phyloP scores from a whole-genome alignment of 306 rosid species.

The Prunus mongolica region DNA sequence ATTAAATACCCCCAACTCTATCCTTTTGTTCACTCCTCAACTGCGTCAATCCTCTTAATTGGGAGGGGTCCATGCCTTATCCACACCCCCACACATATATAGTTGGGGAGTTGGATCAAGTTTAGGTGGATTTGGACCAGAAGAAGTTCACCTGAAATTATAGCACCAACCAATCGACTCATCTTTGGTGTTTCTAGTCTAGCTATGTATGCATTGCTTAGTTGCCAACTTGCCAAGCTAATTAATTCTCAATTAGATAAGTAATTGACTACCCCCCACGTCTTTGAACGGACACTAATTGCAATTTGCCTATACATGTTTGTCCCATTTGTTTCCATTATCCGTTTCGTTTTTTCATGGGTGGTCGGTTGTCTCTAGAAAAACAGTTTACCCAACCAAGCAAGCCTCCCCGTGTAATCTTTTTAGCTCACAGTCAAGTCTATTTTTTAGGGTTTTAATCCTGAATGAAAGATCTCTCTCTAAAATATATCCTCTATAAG shows the following conservation, averaged over 20 bases:
- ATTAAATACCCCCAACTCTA: too few relatives aligned
- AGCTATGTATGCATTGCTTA: not conserved
- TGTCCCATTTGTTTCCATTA: not conserved
- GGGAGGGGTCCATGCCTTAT: too few relatives aligned
- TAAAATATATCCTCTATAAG: too few relatives aligned
- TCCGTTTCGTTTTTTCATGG: not conserved
- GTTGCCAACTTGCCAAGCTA: not conserved
- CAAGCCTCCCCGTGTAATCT: not conserved
- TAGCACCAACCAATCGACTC: not conserved
- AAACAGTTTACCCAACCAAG: not conserved
- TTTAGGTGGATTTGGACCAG: not conserved
- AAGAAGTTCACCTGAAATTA: not conserved
- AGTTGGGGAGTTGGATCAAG: too few relatives aligned
- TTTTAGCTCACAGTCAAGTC: not conserved
- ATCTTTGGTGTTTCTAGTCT: too few relatives aligned
- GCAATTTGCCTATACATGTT: not conserved
- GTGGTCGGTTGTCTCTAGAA: not conserved
- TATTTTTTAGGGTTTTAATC: too few relatives aligned
- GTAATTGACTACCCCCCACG: not conserved
- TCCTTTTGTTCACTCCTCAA: too few relatives aligned
- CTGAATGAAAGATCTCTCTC: too few relatives aligned
- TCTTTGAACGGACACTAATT: not conserved
- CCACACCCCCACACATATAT: too few relatives aligned
- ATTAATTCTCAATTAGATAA: not conserved
- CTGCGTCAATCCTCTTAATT: too few relatives aligned